These are phyloP conservation scores for Westerdykella aurantiaca DNA, from an alignment of 2,329 filamentous ascomycete species.

Conservation along the genomic window DNA sequence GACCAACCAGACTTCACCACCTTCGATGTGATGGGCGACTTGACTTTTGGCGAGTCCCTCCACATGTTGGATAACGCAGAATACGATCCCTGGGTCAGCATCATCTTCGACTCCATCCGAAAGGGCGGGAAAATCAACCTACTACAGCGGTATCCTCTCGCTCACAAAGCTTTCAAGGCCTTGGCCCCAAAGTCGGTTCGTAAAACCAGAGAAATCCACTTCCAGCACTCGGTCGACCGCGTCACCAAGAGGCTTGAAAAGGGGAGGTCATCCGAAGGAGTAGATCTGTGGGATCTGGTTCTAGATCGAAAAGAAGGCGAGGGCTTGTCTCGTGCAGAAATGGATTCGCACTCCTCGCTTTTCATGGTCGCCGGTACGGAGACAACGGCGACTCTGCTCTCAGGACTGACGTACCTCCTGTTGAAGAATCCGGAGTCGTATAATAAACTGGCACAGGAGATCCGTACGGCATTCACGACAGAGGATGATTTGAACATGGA, in stretches of 20 bases:
- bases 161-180: neutral
- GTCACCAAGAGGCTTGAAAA: constrained; percentile 28
- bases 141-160: constrained; percentile 2
- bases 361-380: constrained; percentile 44
- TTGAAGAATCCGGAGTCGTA: constrained; percentile 24
- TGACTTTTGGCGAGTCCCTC: constrained; percentile 28
- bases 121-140: constrained; percentile 1
- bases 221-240: constrained; percentile 11
- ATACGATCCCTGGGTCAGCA: constrained; percentile 30
- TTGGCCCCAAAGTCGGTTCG: constrained; percentile 3
- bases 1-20: constrained; percentile 22
- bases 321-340: constrained; percentile 28
- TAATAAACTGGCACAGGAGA: constrained; percentile 23
- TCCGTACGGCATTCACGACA: constrained; percentile 20
- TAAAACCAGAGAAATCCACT: constrained; percentile 14
- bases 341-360: constrained; percentile 34
- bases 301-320: constrained; percentile 28
- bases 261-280: constrained; percentile 15
- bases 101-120: constrained; percentile 24
- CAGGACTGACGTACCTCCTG: constrained; percentile 35
- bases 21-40: constrained; percentile 32
- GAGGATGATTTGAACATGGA: constrained; percentile 34
- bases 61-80: constrained; percentile 25
- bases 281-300: constrained; percentile 40
- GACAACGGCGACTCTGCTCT: constrained; percentile 41